Evolutionary conservation across 192 early-diverging fungal species (phyloP), one percentile per base, ranked within the genome.

Genomic region (Backusella australiensis): DNA sequence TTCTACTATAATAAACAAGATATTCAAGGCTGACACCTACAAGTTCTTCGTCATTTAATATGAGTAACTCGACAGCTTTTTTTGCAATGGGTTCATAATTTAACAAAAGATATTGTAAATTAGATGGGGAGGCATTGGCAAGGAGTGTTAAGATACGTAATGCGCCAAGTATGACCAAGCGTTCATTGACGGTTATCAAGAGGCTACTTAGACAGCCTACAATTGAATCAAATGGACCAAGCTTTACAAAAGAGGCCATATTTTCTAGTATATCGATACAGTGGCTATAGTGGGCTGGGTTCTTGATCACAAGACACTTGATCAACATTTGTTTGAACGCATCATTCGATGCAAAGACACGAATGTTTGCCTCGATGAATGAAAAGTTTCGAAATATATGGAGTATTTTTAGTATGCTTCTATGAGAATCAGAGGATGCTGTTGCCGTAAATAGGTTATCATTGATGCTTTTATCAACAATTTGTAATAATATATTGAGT

Each of bases 301-400:
- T 73, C 17, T 90, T 89, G 56, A 94, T 83, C 0, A 88, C 85
- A 4, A 94, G 79, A 2, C 86, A 85, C 70, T 92, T 90, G 8
- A 92, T 90, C 29, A 95, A 67, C 80, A 81, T 88, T 70, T 76
- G 88, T 78, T 80, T 85, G 46, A 84, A 90, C 29, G 19, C 52
- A 4, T 77, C 72, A 52, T 85, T 89, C 42, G 73, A 75, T 29
- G 86, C 85, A 73, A 84, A 87, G 71, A 85, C 72, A 32, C 72
- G 39, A 32, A 86, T 84, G 71, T 94, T 92, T 32, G 85, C 74
- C 21, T 91, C 89, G 26, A 89, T 70, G 78, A 94, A 92, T 1
- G 92, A 92, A 44, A 95, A 80, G 56, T 95, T 95, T 44, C 94
- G 85, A 9, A 95, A 75, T 42, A 95, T 86, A 67, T 94, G 92